A percentile compares a stretch with the other conserved stretches of the same genome.
Conservation (phyloP, 257 asterid genomes). For the Jaltomata sinuosa region DNA sequence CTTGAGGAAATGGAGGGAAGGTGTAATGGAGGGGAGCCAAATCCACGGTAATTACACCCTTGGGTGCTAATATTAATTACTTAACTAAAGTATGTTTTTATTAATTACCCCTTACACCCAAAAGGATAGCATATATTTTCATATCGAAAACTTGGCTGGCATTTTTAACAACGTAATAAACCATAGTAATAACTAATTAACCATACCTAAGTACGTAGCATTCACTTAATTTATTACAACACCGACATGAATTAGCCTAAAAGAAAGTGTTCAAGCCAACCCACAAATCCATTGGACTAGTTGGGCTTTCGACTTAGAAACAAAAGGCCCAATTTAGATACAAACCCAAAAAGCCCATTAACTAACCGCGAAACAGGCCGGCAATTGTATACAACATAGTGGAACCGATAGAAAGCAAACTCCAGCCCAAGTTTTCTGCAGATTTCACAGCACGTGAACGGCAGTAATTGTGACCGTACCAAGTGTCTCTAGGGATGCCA, state of each 20-base stretch:
- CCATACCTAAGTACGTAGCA: neutral
- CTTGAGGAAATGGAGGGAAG: no score
- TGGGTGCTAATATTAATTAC: no score
- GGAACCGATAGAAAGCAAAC: neutral
- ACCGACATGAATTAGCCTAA: neutral
- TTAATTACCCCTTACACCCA: neutral
- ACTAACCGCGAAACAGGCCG: neutral
- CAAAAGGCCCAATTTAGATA: neutral
- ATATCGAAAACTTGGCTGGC: neutral
- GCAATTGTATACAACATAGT: neutral
- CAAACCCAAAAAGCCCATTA: neutral
- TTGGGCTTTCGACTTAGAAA: neutral
- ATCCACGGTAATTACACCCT: no score
- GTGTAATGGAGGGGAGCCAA: no score
- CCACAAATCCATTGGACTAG: neutral
- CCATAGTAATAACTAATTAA: neutral
- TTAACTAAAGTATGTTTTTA: no score
- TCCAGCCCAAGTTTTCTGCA: neutral
- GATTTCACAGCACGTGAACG: constrained; percentile 8
- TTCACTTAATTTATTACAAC: neutral
- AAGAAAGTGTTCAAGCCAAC: neutral
- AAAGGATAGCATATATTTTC: neutral
- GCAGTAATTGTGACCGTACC: constrained; percentile 79
- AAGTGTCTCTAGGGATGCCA: constrained; percentile 43
- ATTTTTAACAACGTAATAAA: neutral